A percentile compares a stretch with the other conserved stretches of the same genome.
phyloP scores from a whole-genome alignment of 1,284 basidiomycete species.

The Ganoderma leucocontextum region DNA sequence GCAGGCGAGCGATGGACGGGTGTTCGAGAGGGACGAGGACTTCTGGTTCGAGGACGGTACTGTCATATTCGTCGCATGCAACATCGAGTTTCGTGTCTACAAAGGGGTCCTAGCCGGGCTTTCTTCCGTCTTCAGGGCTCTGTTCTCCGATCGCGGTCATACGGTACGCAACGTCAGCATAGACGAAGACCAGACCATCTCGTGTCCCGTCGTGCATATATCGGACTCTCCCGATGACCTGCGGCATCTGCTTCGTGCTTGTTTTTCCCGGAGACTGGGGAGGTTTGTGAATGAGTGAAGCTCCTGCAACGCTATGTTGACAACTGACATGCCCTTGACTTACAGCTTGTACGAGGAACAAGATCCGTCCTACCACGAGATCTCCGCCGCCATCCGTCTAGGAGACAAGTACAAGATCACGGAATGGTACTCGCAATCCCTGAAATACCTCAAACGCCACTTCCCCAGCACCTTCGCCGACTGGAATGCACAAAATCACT shows the following conservation, averaged over 20 bases:
- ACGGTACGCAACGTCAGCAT: background rate
- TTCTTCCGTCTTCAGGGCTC: slow-evolving; percentile 21
- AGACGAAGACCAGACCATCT: background rate
- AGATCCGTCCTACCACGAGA: background rate
- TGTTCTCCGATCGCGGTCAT: slow-evolving; percentile 11
- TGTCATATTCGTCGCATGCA: slow-evolving; percentile 16
- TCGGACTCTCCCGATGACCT: slow-evolving; percentile 13
- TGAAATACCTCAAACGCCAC: slow-evolving; percentile 5
- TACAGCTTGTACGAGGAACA: background rate
- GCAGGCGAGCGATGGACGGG: background rate
- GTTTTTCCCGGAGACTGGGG: background rate
- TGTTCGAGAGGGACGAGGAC: slow-evolving; percentile 8
- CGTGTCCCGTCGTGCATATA: background rate
- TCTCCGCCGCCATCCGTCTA: slow-evolving; percentile 12
- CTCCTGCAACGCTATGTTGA: no score
- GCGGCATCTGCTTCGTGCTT: slow-evolving; percentile 13
- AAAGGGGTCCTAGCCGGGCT: slow-evolving; percentile 11
- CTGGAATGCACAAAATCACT: background rate
- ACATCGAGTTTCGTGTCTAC: slow-evolving; percentile 20
- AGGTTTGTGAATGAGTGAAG: background rate
- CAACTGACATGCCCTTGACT: background rate
- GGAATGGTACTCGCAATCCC: background rate
- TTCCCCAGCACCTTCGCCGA: slow-evolving; percentile 7
- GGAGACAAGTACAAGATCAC: slow-evolving; percentile 18
- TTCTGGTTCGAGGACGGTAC: slow-evolving; percentile 27